Evolutionary conservation across 768 basidiomycete genomes (phyloP), one percentile per base, ranked within the genome.

Genomic region (Cyclocybe aegerita): DNA sequence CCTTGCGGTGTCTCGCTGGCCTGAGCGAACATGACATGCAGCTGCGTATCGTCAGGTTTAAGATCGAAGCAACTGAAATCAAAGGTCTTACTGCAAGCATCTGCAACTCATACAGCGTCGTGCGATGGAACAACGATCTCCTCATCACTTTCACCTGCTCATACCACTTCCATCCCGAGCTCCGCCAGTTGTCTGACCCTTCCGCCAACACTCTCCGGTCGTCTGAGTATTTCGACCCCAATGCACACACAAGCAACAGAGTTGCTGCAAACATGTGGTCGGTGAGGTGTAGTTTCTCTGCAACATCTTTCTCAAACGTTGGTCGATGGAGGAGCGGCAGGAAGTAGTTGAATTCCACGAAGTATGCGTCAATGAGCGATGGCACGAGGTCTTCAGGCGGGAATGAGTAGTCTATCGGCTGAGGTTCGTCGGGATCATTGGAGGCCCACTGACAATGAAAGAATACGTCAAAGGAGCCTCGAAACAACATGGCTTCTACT

Each of bases 91-190:
- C 85, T 56, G 75, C 81, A 77, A 68, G 77, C 40, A 77, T 76
- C 64, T 95, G 93, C 38, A 94, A 67, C 54, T 93, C 90, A 63
- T 82, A 78, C 56, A 94, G 62, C 9, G 81, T 70, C 1, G 88
- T 80, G 4, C 81, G 75, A 0, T 77, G 71, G 14, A 83, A 73
- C 35, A 89, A 72, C 0, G 78, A 76, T 60, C 78, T 79, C 29
- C 83, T 79, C 42, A 86, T 73, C 52, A 81, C 72, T 45, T 86
- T 74, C 7, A 90, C 80, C 60, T 88, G 85, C 32, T 77, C 70
- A 57, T 81, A 84, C 73, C 80, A 88, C 50, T 75, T 78, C 83
- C 84, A 86, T 0, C 85, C 87, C 17, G 77, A 74, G 16, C 70
- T 76, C 30, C 71, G 62, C 5, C 61, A 57, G 61, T 64, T 71